These are phyloP conservation scores for Phytophthora quininea DNA, from an alignment of 352 stramenopile genomes.

Conservation along the genomic window DNA sequence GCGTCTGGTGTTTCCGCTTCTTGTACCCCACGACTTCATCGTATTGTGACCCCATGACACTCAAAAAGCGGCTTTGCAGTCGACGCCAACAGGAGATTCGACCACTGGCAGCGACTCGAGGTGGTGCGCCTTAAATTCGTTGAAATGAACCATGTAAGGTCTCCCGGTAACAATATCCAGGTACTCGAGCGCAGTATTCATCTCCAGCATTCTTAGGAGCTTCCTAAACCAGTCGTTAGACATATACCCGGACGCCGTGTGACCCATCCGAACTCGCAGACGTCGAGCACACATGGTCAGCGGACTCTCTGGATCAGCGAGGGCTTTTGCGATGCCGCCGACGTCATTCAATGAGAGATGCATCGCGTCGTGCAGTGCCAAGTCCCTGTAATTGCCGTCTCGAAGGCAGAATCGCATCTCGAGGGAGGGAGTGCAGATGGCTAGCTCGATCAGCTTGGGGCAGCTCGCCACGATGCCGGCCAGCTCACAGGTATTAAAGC, in stretches of 20 bases:
- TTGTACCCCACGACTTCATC: slow-evolving; percentile 14
- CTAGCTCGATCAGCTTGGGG: slow-evolving; percentile 26
- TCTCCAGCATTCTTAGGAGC: slow-evolving; percentile 19
- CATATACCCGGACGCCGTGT: neutral
- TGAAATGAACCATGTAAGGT: slow-evolving; percentile 20
- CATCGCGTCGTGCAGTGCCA: slow-evolving; percentile 10
- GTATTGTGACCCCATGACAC: slow-evolving; percentile 13
- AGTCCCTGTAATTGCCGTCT: slow-evolving; percentile 25
- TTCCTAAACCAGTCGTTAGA: slow-evolving; percentile 15
- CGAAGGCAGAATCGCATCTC: slow-evolving; percentile 27
- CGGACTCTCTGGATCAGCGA: slow-evolving; percentile 25
- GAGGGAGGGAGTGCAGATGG: slow-evolving; percentile 23
- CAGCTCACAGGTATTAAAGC: slow-evolving; percentile 21
- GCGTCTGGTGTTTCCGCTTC: slow-evolving; percentile 9
- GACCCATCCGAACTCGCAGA: slow-evolving; percentile 29
- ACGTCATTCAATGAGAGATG: slow-evolving; percentile 15
- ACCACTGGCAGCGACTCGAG: slow-evolving; percentile 19
- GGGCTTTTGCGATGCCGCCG: slow-evolving; percentile 5
- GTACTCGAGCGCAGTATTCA: slow-evolving; percentile 30
- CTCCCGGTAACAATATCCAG: slow-evolving; percentile 23
- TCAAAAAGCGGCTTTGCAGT: slow-evolving; percentile 30
- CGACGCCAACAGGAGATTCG: slow-evolving; percentile 3
- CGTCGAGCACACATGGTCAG: slow-evolving; percentile 23
- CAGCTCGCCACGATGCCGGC: slow-evolving; percentile 30
- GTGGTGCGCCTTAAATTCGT: slow-evolving; percentile 28